Evolutionary conservation across 805 yeast species (phyloP).

Genomic region (Tetrapisispora phaffii): DNA sequence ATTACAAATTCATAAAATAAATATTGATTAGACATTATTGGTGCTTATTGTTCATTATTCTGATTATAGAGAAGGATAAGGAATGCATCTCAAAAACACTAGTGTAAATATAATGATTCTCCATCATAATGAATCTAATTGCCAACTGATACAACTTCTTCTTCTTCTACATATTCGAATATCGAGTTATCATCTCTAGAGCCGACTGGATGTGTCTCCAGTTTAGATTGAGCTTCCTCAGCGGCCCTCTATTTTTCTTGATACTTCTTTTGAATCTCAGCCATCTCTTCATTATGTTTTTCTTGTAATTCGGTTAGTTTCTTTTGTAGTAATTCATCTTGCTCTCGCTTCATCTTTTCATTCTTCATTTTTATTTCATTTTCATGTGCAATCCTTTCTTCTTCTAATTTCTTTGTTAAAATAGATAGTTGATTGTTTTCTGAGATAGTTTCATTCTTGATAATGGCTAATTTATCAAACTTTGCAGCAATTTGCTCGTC

Average conservation of each 20-base stretch:
- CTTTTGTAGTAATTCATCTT: conserved; percentile 18
- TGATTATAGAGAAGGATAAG: too few species aligned
- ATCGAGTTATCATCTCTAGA: conserved; percentile 10
- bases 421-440: conserved; percentile 20
- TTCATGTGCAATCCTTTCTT: conserved; percentile 21
- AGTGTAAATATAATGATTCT: too few species aligned
- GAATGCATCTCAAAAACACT: too few species aligned
- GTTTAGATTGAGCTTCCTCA: not conserved
- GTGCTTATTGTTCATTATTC: too few species aligned
- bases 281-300: conserved; percentile 18
- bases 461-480: conserved; percentile 14
- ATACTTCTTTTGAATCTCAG: conserved; percentile 13
- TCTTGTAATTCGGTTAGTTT: conserved; percentile 20
- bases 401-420: conserved; percentile 22
- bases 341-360: conserved; percentile 17
- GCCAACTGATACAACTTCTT: conserved; percentile 12
- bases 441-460: conserved; percentile 24
- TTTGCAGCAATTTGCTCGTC: conserved; percentile 16
- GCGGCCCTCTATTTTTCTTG: conserved; percentile 1
- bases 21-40: too few species aligned
- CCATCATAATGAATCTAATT: not conserved
- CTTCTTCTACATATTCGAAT: conserved; percentile 19
- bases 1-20: too few species aligned
- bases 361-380: conserved; percentile 16
- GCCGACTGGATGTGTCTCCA: not conserved